Conservation (phyloP, 345 rosid species). For the Citrus sinensis region DVS_A1.0 CM039168.1:55001-55500, state of each 20-base stretch:
- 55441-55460: background rate
- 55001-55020: background rate
- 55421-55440: background rate
- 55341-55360: background rate
- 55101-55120: constrained; percentile 4
- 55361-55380: background rate
- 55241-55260: background rate
- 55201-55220: background rate
- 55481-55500: background rate
- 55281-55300: background rate
- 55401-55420: background rate
- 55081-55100: background rate
- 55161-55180: constrained; percentile 20
- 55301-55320: background rate
- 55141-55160: constrained; percentile 16
- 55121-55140: background rate
- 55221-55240: background rate
- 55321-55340: background rate
- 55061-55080: background rate
- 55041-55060: constrained; percentile 12
- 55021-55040: background rate
- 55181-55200: constrained; percentile 4
- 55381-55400: background rate
- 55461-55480: background rate
- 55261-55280: background rate